These are phyloP conservation scores for Magnusiomyces suaveolens DNA, from an alignment of 1,139 yeast genomes.

Conservation along the genomic window DNA sequence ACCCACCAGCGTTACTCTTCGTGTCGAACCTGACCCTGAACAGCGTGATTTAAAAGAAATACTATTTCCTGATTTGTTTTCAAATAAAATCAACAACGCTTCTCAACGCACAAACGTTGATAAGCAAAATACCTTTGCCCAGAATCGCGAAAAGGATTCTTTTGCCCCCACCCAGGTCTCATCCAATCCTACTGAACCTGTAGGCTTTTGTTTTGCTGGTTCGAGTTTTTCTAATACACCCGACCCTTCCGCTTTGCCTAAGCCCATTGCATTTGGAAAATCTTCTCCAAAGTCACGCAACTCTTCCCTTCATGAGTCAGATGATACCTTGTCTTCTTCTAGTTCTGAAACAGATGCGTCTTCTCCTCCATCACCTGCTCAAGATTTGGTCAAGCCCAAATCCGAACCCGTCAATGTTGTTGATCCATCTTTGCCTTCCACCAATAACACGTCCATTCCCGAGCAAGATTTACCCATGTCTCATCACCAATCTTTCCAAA, in stretches of 20 bases:
- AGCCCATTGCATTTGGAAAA: slow-evolving; percentile 30
- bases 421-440: not conserved
- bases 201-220: slow-evolving; percentile 29
- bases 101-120: not conserved
- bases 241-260: slow-evolving; percentile 37
- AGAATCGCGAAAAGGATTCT: too few relatives aligned
- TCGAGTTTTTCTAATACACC: slow-evolving; percentile 38
- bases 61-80: slow-evolving; percentile 23
- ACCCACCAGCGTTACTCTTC: slow-evolving; percentile 1
- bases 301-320: not conserved
- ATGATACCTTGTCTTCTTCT: not conserved
- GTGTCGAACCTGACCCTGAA: not conserved
- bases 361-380: not conserved
- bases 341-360: not conserved
- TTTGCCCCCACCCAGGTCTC: not conserved
- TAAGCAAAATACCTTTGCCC: too few relatives aligned
- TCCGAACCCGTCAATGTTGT: not conserved
- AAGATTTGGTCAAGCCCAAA: not conserved
- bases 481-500: not conserved
- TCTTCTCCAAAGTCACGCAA: slow-evolving; percentile 4
- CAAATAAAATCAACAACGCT: slow-evolving; percentile 4
- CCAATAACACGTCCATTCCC: not conserved
- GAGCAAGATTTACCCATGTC: not conserved
- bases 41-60: slow-evolving; percentile 20
- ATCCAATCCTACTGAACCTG: not conserved